phyloP scores from a whole-genome alignment of 2,329 filamentous ascomycete species.

The Aspergillus felis region DNA sequence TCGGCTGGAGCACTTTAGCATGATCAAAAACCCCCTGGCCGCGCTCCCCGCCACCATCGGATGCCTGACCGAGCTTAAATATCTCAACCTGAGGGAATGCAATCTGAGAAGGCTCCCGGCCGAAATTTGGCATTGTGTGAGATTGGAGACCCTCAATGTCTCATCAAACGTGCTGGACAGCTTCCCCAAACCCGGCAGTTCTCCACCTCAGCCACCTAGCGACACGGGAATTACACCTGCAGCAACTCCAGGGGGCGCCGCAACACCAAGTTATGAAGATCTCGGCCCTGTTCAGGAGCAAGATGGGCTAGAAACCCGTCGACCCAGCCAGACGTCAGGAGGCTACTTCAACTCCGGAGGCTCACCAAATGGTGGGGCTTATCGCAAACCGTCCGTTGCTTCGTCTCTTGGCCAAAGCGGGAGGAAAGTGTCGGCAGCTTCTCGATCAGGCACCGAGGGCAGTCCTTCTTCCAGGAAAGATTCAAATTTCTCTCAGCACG shows the following conservation, averaged over 20 bases:
- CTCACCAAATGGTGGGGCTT: slow-evolving; percentile 57
- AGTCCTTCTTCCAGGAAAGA: slow-evolving; percentile 71
- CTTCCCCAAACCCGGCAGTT: slow-evolving; percentile 75
- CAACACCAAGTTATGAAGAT: slow-evolving; percentile 74
- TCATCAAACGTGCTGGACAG: slow-evolving; percentile 89
- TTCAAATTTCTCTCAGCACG: slow-evolving; percentile 74
- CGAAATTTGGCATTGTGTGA: slow-evolving; percentile 94
- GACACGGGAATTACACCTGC: slow-evolving; percentile 42
- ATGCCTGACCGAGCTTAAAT: slow-evolving; percentile 75
- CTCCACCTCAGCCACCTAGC: slow-evolving; percentile 63
- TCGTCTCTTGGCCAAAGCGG: slow-evolving; percentile 74
- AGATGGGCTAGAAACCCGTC: slow-evolving; percentile 60
- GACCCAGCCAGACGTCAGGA: slow-evolving; percentile 80
- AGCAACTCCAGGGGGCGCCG: slow-evolving; percentile 49
- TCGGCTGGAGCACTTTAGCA: slow-evolving; percentile 85
- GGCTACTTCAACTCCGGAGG: slow-evolving; percentile 71
- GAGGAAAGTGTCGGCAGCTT: slow-evolving; percentile 81
- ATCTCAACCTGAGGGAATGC: slow-evolving; percentile 87
- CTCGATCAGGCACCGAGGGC: slow-evolving; percentile 58
- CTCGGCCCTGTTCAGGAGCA: slow-evolving; percentile 63
- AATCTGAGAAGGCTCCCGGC: slow-evolving; percentile 84
- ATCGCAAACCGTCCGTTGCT: slow-evolving; percentile 76
- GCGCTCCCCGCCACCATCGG: slow-evolving; percentile 84
- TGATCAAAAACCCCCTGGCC: slow-evolving; percentile 84
- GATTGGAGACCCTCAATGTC: slow-evolving; percentile 85